A percentile compares a stretch with the other conserved stretches of the same genome.
phyloP scores from a whole-genome alignment of 352 stramenopile genomes.

The Globisporangium barbulae region DNA sequence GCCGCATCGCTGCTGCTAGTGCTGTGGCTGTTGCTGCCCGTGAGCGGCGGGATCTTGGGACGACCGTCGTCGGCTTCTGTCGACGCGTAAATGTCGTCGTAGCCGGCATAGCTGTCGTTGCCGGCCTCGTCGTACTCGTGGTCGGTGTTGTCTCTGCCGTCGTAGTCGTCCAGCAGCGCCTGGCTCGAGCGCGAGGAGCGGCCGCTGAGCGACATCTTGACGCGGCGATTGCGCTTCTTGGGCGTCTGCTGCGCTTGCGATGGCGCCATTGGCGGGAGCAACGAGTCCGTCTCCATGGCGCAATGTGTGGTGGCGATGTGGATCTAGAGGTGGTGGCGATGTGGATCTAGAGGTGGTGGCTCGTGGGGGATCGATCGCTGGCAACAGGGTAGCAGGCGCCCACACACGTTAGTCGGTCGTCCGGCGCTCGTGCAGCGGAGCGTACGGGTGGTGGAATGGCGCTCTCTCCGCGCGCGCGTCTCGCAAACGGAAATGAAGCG shows the following conservation, averaged over 20 bases:
- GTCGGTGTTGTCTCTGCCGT: constrained; percentile 6
- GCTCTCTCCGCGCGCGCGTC: background rate
- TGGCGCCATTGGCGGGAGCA: constrained; percentile 3
- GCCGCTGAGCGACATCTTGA: constrained; percentile 16
- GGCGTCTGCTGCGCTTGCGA: constrained; percentile 6
- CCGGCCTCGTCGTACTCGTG: constrained; percentile 16
- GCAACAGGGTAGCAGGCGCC: background rate
- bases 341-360: too few species aligned
- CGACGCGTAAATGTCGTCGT: constrained; percentile 8
- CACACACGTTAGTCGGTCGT: too few species aligned
- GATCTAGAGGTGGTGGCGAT: background rate
- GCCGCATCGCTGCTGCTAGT: background rate
- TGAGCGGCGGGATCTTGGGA: constrained; percentile 12
- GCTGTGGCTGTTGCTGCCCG: background rate
- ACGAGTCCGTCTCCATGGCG: constrained; percentile 16
- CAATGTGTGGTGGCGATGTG: background rate
- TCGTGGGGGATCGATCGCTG: background rate
- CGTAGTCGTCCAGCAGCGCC: constrained; percentile 15
- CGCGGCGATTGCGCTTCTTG: constrained; percentile 17
- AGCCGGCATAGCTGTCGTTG: constrained; percentile 13
- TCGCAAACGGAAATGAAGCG: background rate
- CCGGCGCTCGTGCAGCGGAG: background rate
- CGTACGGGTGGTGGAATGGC: background rate
- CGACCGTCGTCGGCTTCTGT: background rate
- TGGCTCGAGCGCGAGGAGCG: constrained; percentile 14